Base-by-base conservation (phyloP, 345 rosid species). In the Atalantia buxifolia region DNA sequence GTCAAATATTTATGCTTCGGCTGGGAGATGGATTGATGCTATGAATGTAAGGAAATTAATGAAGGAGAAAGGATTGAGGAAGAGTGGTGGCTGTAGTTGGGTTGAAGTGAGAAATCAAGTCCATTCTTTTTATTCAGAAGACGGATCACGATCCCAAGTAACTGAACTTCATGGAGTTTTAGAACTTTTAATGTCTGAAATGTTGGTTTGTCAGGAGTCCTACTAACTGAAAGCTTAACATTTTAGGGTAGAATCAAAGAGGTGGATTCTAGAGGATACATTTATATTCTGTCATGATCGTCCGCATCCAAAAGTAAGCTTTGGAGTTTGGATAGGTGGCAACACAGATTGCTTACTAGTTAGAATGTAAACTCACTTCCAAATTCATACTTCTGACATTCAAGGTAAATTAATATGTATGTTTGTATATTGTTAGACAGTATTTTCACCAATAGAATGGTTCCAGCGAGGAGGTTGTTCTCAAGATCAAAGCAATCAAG, bases 1-100 rank as follows among this genome's bases (percentile, higher is more conserved):
- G 83, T 90, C 92, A 2, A 90, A 90, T 75, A 78, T 90, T n/a
- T 85, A 87, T 64, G 92, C 92, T 62, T 87, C 91, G 24, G 84
- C 86, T 42, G 90, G 92, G 69, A 85, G 85, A 75, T 88, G 94
- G 94, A 62, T 13, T 35, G 89, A 89, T 75, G 92, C 81, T 60
- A 50, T 82, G 74, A 81, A 81, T 4, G 72, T 89, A 27, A 70
- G 94, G 84, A 87, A 83, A 60, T 27, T 89, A 74, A 87, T 90
- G 92, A 86, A 57, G 71, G 85, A 83, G 66, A 88, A 84, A 35
- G 89, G 90, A 21, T 71, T 88, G 86, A 89, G 80, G 78, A 90
- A 89, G 85, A 84, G 40, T 16, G 81, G 73, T 0, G 92, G 92
- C 30, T 88, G 82, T 75, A 88, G 91, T 74, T 90, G 92, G 94